A percentile compares a stretch with the other conserved stretches of the same genome.
These are phyloP conservation scores for Pistacia integerrima DNA, from an alignment of 345 rosid species.

Conservation along the genomic window DNA sequence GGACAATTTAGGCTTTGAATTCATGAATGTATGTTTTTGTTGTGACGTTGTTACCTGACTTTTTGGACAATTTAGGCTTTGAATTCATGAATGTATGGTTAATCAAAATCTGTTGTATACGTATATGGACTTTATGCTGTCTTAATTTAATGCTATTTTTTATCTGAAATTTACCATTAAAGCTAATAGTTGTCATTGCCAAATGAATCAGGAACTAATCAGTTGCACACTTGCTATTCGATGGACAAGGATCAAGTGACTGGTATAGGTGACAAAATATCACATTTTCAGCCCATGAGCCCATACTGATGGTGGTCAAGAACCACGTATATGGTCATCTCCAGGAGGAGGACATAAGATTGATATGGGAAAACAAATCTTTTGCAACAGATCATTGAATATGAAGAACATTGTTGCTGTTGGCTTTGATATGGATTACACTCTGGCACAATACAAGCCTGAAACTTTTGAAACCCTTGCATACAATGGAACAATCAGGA, in stretches of 20 bases:
- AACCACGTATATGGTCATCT: conserved; percentile 67
- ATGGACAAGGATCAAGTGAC: conserved; percentile 49
- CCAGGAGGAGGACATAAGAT: conserved; percentile 60
- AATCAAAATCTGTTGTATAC: not conserved
- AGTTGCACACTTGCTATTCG: conserved; percentile 36
- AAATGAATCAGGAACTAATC: conserved; percentile 51
- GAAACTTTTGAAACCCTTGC: conserved; percentile 97
- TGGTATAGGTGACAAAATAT: conserved; percentile 38
- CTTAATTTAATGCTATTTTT: not conserved
- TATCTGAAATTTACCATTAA: not conserved
- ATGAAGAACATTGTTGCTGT: conserved; percentile 92
- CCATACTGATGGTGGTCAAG: conserved; percentile 36
- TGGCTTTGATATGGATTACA: conserved; percentile 99
- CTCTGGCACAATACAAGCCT: conserved; percentile 93
- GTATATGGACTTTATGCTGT: not conserved
- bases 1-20: not conserved
- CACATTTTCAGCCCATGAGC: conserved; percentile 32
- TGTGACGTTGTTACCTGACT: no score
- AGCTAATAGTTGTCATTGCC: conserved; percentile 2
- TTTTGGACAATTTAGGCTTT: no score
- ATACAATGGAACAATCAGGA: conserved; percentile 81
- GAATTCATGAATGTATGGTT: not conserved
- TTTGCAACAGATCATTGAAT: conserved; percentile 93
- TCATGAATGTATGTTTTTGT: no score
- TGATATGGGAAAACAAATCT: conserved; percentile 72